Percentiles rank a stretch among this genome's conserved stretches.
Conservation (phyloP, 441 rosid species). For the Bocquillonia castaneifolia region DNA sequence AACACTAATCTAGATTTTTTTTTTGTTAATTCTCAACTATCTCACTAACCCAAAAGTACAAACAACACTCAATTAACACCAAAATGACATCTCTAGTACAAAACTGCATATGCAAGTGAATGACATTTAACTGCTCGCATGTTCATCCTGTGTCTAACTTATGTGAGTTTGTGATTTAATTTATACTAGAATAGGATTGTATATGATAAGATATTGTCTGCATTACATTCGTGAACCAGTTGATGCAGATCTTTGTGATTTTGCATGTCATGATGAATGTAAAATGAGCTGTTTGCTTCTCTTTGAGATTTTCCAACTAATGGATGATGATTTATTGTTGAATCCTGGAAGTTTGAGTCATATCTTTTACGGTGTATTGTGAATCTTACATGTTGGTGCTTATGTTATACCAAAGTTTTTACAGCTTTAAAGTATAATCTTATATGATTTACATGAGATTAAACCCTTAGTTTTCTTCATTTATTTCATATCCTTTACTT, state of each 20-base stretch:
- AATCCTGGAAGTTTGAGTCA: too few species aligned
- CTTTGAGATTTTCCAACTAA: not conserved
- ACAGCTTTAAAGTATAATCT: not conserved
- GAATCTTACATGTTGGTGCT: not conserved
- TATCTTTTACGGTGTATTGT: not conserved
- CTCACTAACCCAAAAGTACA: too few species aligned
- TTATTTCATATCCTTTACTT: not conserved
- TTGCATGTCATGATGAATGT: too few species aligned
- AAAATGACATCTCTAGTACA: not conserved
- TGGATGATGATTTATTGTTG: not conserved
- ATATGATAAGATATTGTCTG: not conserved
- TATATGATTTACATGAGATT: not conserved
- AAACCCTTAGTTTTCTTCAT: not conserved
- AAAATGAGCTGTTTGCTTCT: too few species aligned
- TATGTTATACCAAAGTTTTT: not conserved
- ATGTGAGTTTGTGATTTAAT: not conserved
- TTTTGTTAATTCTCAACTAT: too few species aligned
- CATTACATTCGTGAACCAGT: not conserved
- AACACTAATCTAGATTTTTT: too few species aligned
- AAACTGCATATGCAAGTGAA: too few species aligned
- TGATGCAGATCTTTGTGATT: not conserved
- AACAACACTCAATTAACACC: too few species aligned
- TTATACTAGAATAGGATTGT: not conserved
- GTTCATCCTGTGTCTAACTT: not conserved
- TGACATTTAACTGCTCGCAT: not conserved